phyloP scores from a whole-genome alignment of 306 rosid species.

The Vicia sativa region DNA sequence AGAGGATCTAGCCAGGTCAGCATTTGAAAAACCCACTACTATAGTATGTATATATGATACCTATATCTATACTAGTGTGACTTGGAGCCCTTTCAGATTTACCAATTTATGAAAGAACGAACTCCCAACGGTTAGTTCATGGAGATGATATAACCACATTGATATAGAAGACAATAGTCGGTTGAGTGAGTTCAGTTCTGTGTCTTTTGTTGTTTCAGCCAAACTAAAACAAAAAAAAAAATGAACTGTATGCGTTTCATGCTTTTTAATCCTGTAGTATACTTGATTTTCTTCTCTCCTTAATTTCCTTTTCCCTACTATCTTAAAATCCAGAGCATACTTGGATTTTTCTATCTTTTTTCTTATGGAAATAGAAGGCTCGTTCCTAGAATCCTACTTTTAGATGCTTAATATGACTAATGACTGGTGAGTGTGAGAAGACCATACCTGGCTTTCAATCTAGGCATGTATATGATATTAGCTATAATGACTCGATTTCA shows the following conservation, averaged over 20 bases:
- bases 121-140: not conserved
- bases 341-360: not conserved
- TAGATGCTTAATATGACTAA: not conserved
- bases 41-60: not conserved
- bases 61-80: not conserved
- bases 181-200: not conserved
- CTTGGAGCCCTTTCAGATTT: slow-evolving; percentile 11
- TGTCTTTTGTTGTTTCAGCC: not conserved
- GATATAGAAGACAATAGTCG: not conserved
- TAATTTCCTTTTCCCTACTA: not conserved
- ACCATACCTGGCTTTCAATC: not conserved
- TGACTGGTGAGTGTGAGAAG: not conserved
- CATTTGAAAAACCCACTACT: not conserved
- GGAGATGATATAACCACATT: not conserved
- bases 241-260: no score
- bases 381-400: not conserved
- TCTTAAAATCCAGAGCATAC: not conserved
- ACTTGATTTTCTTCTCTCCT: slow-evolving; percentile 1
- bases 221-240: no score
- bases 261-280: not conserved
- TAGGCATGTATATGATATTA: not conserved
- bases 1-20: not conserved
- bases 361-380: not conserved
- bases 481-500: not conserved
- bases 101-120: not conserved